phyloP scores from a whole-genome alignment of 2,329 filamentous ascomycete species.

The Claviceps arundinis region DNA sequence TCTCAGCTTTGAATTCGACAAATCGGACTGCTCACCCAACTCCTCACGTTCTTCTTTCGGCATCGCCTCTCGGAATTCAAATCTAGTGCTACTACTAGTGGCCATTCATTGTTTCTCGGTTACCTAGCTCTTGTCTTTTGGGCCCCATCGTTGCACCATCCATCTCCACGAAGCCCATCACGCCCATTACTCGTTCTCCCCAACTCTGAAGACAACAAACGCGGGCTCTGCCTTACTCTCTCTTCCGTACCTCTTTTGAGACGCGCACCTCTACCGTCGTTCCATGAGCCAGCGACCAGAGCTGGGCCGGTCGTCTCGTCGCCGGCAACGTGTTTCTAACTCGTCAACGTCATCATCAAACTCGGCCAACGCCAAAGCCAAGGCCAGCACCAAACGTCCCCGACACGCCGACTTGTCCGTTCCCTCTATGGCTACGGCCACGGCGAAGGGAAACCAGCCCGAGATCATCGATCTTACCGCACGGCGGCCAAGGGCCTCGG shows the following conservation, averaged over 20 bases:
- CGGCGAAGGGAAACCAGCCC: slow-evolving; percentile 27
- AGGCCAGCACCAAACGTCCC: slow-evolving; percentile 18
- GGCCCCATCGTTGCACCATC: too few species aligned
- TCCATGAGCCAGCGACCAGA: slow-evolving; percentile 21
- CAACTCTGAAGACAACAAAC: too few species aligned
- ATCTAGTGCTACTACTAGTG: too few species aligned
- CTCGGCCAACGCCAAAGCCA: slow-evolving; percentile 8
- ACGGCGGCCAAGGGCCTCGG: slow-evolving; percentile 12
- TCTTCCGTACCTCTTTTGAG: background rate
- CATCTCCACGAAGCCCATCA: too few species aligned
- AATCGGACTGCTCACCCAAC: too few species aligned
- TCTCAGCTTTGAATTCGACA: too few species aligned
- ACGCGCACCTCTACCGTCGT: background rate
- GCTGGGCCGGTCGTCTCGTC: slow-evolving; percentile 21
- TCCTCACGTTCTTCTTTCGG: too few species aligned
- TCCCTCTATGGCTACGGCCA: slow-evolving; percentile 20
- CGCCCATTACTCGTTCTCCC: too few species aligned
- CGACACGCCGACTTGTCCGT: slow-evolving; percentile 14
- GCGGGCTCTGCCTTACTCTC: background rate
- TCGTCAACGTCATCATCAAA: slow-evolving; percentile 16
- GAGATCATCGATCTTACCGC: slow-evolving; percentile 23
- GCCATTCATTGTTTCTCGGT: too few species aligned
- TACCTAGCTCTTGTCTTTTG: too few species aligned
- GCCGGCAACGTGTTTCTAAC: slow-evolving; percentile 22
- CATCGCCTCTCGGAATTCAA: too few species aligned